Conservation (phyloP, 495 filamentous ascomycete genomes). For the Neurospora sp. region DNA sequence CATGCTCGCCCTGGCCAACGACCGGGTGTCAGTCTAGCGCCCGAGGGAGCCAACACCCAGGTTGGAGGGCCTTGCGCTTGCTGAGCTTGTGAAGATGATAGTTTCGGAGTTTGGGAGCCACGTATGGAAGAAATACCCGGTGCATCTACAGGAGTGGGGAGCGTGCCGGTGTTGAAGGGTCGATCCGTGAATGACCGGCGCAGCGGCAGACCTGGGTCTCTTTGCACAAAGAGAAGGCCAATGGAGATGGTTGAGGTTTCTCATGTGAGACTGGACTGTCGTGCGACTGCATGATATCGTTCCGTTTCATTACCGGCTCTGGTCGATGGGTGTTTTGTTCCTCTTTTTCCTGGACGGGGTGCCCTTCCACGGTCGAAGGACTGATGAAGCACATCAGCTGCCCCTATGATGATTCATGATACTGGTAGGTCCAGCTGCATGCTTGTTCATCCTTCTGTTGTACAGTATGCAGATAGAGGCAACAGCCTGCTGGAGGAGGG, state of each 20-base stretch:
- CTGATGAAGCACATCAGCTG: background rate
- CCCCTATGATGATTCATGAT: background rate
- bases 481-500: conserved; percentile 19
- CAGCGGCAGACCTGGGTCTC: conserved; percentile 6
- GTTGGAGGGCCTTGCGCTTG: conserved; percentile 66
- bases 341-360: background rate
- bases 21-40: conserved; percentile 71
- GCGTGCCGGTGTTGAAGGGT: background rate
- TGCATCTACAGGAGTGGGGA: background rate
- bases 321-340: conserved; percentile 13
- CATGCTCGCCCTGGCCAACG: conserved; percentile 65
- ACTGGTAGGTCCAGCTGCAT: background rate
- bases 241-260: background rate
- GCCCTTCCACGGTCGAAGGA: background rate
- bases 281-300: conserved; percentile 4
- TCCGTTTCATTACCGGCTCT: conserved; percentile 25
- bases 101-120: background rate
- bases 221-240: conserved; percentile 12
- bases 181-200: background rate
- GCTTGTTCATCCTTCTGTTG: conserved; percentile 17
- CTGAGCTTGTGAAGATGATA: conserved; percentile 23
- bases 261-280: background rate
- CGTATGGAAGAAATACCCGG: background rate
- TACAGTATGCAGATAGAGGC: conserved; percentile 29
- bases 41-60: conserved; percentile 68